Evolutionary conservation across 768 basidiomycete genomes (phyloP), one percentile per base, ranked within the genome.

Genomic region (Tricholomella constricta): DNA sequence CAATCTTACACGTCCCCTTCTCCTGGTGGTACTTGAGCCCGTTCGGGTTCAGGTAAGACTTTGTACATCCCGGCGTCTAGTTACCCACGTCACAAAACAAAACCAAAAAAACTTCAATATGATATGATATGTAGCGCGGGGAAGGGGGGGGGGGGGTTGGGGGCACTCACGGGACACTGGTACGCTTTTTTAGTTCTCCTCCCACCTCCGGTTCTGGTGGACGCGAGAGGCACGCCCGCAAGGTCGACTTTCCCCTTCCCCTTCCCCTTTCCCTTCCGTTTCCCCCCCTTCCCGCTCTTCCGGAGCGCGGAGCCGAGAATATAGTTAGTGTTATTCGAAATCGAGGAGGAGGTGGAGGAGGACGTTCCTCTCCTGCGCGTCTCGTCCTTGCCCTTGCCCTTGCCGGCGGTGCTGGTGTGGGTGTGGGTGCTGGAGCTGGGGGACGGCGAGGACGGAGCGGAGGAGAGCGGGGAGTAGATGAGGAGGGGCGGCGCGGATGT

Each of bases 11-110:
- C 2, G 81, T 85, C 10, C 85, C 85, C 61, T 83, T 86, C 59
- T 84, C 81, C 45, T 83, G 66, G 58, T 87, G 85, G 59, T 88
- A 86, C 63, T 84, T 84, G 41, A 86, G 70, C 9, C 86, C 85
- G 56, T 85, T 86, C 7, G 83, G 78, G 65, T 84, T 86, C 36
- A 85, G 75, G 60, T 88, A 88, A 25, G 78, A 68, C 78, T 85
- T 86, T 19, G 77, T 76, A 59, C 83, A 85, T 4, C 81, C 81
- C 2, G 72, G 64, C 55, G 68, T 73, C 72, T 75, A 42, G 6
- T n/a, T 44, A 36, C 48, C 19, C 2, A n/a, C n/a, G n/a, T n/a
- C n/a, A n/a, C n/a, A n/a, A n/a, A n/a, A n/a, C n/a, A n/a, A n/a
- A n/a, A n/a, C n/a, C n/a, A n/a, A n/a, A n/a, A n/a, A n/a, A n/a